These are phyloP conservation scores for Aspergillus pseudoviridinutans DNA, from an alignment of 2,329 filamentous ascomycete genomes.

Conservation along the genomic window DNA sequence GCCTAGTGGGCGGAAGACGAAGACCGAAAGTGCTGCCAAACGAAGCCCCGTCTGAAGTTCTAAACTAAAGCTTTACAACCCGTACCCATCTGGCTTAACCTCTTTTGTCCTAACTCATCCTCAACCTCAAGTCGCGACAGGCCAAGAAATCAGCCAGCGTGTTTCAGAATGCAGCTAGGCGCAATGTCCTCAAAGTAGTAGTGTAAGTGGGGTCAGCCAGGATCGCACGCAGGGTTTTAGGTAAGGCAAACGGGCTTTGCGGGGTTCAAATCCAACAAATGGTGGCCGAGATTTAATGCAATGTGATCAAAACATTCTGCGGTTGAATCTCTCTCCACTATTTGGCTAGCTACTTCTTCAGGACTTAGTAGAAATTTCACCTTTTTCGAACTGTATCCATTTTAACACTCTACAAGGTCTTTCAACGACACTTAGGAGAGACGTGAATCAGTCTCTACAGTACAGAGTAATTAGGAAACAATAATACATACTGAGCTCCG, in stretches of 20 bases:
- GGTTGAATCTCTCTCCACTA: not conserved
- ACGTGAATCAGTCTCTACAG: no score
- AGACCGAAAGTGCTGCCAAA: not conserved
- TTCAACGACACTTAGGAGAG: not conserved
- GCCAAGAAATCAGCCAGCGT: slow-evolving; percentile 25
- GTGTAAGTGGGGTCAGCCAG: slow-evolving; percentile 25
- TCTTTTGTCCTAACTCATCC: not conserved
- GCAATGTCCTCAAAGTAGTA: slow-evolving; percentile 28
- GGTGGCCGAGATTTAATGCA: not conserved
- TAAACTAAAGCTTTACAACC: no score
- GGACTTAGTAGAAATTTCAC: not conserved
- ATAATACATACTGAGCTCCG: slow-evolving; percentile 2
- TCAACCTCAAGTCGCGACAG: not conserved
- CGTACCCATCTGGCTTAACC: no score
- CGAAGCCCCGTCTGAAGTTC: not conserved
- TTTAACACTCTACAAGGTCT: not conserved
- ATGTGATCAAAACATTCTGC: not conserved
- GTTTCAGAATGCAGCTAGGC: slow-evolving; percentile 18
- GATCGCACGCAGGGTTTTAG: slow-evolving; percentile 31
- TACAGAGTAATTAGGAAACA: not conserved
- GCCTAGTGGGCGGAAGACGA: not conserved
- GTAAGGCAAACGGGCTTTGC: slow-evolving; percentile 22
- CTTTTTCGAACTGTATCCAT: not conserved
- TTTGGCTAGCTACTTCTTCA: no score
- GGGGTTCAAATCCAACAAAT: slow-evolving; percentile 14